Base-by-base conservation (phyloP, 2,329 filamentous ascomycete species). In the Trichophyton simii region DNA sequence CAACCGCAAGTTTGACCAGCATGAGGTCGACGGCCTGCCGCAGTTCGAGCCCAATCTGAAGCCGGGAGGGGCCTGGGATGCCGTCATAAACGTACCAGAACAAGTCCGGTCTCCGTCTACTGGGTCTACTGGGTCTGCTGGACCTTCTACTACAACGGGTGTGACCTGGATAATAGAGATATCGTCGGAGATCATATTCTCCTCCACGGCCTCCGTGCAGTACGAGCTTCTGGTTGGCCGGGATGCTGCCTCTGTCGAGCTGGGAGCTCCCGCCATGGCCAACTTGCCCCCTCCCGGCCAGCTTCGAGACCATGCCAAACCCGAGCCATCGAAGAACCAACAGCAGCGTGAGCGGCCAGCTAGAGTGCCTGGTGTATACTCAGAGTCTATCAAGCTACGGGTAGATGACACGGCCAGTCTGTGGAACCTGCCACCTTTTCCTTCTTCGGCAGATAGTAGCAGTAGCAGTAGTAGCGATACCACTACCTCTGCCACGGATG, bases 1-100 rank as follows among this genome's bases (percentile, higher is more conserved):
- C 1, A 91, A 96, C 74, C 78, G 81, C 66, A 91, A 89, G 71
- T 86, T 88, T 67, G 83, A 86, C 62, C 80, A 86, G 59, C 82
- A 87, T 0, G 82, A 85, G 59, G 79, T 80, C 59, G 86, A 91
- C 76, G 89, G 89, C 55, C 82, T 87, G 1, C 94, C 94, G 15
- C 88, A 95, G 68, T 99, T 94, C 70, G 94, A 99, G 75, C 92
- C 94, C 55, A 92, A 96, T 78, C 82, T 99, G 71, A 97, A 97
- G 78, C 91, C 94, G 7, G 94, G 91, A 34, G 91, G 90, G 5
- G 85, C 82, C 54, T 99, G 91, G 88, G 83, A 85, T 68, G 88
- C 89, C 62, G 84, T 86, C 69, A 81, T 99, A 65, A 80, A 84
- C 3, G 86, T 99, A 0, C 92, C 92, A 0, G 87, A 92, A 60